Evolutionary conservation across 345 rosid species (phyloP), one percentile per base, ranked within the genome.

Genomic region (Draba incana): DNA sequence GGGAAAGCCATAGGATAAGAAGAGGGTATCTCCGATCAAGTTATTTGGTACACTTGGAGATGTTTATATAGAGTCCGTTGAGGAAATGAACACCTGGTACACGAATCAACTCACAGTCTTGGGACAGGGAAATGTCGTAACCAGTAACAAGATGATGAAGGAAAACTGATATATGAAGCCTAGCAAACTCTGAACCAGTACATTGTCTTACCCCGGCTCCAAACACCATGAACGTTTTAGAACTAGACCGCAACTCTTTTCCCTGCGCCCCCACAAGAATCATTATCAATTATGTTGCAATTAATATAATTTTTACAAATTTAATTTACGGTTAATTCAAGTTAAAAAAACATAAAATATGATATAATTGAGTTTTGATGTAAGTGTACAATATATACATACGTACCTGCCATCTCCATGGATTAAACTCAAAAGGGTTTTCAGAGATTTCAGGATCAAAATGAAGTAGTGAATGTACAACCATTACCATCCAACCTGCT

Each of bases 331-430:
- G n/a, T n/a, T n/a, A n/a, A n/a, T n/a, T n/a, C n/a, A n/a, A n/a
- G n/a, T n/a, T n/a, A n/a, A n/a, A n/a, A n/a, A n/a, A n/a, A n/a
- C n/a, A n/a, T n/a, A n/a, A n/a, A n/a, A n/a, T n/a, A 10, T 52
- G 57, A 1, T 25, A 6, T 8, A 3, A 24, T 4, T 11, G 8
- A 11, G 5, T 27, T 1, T 16, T 37, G 4, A 20, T 11, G 11
- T 2, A 58, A 27, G 28, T 8, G 13, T 6, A 33, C 38, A 47
- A 48, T 62, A 7, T 30, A 10, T 6, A 62, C 28, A 30, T 56
- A 67, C 71, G n/a, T n/a, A n/a, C n/a, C 84, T 75, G 67, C 84
- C 82, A 81, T 24, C 85, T 62, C 75, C 81, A 78, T 20, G 84
- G 86, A 50, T 83, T 83, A 51, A 81, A 81, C 23, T 56, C 45